Conservation (phyloP, 352 stramenopile genomes). For the Albugo candida region DNA sequence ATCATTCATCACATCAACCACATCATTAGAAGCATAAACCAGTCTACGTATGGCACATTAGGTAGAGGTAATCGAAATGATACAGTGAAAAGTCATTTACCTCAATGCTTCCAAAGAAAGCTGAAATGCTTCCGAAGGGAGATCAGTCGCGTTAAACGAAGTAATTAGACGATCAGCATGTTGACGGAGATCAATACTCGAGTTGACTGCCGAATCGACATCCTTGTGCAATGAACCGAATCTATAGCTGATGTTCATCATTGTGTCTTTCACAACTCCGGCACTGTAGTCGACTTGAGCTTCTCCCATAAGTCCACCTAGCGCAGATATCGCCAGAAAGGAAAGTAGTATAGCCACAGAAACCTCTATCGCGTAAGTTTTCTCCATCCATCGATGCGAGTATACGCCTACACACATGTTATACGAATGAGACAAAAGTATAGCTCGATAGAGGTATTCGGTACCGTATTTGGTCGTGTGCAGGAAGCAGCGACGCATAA, state of each 20-base stretch:
- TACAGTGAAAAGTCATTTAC: conserved; percentile 7
- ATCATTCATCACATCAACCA: conserved; percentile 23
- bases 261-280: conserved; percentile 41
- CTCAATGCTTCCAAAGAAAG: conserved; percentile 38
- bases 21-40: conserved; percentile 27
- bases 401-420: background rate
- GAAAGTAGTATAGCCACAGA: conserved; percentile 48
- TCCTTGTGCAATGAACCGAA: conserved; percentile 25
- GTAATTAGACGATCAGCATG: conserved; percentile 37
- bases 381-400: conserved; percentile 14
- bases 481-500: conserved; percentile 44
- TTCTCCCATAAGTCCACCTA: conserved; percentile 50
- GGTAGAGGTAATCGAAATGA: conserved; percentile 1
- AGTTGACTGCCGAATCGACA: conserved; percentile 12
- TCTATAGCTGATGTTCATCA: conserved; percentile 42
- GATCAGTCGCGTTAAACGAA: conserved; percentile 45
- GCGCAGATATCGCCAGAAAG: conserved; percentile 45
- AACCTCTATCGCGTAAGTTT: conserved; percentile 39
- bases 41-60: conserved; percentile 10
- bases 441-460: conserved; percentile 1
- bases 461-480: conserved; percentile 26
- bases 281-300: conserved; percentile 70
- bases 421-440: conserved; percentile 1
- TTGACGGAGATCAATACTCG: conserved; percentile 20
- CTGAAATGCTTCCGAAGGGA: conserved; percentile 39